Base-by-base conservation (phyloP, 148 eudicot genomes). In the Euryodendron excelsum region DNA sequence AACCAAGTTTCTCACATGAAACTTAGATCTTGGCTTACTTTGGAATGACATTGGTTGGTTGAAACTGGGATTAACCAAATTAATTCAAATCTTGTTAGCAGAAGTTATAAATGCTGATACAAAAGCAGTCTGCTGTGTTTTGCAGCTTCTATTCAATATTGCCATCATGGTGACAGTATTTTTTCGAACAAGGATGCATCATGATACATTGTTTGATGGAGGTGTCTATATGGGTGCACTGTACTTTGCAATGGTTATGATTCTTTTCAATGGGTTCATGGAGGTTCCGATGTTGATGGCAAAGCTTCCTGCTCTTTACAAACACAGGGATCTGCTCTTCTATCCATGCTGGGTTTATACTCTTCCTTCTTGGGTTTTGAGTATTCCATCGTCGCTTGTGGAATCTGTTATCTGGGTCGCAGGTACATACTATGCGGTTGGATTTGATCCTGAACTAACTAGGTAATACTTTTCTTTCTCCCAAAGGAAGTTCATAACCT, bases 281-380 rank as follows among this genome's bases (percentile, higher is more conserved):
- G 99, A 93, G 88, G 94, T 93, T 47, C 97, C 98, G 28, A 82
- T 96, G 91, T 78, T 91, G 84, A 92, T 96, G 85, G 86, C 90
- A 63, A 93, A 96, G 83, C 98, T 96, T 80, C 99, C 97, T 33
- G 91, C 92, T 77, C 86, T 93, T 45, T 96, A 93, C 88, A 96
- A 96, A 87, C 99, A 96, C 68, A 85, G 98, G 80, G 99, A 92
- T 78, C 83, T 93, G 79, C 90, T 80, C 63, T 90, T 96, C 82
- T 96, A 93, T 79, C 98, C 99, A 12, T 91, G 97, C 82, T 96
- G 98, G 99, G 92, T 91, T 67, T 92, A 87, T 82, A 85, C 99
- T 36, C 83, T 96, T 78, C 93, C 99, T 69, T 89, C 98, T 39
- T 96, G 99, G 99, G 61, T 93, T 76, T 80, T 96, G 81, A 96